Conservation (phyloP, 2,329 filamentous ascomycete genomes). For the Helotiales sp. region DNA sequence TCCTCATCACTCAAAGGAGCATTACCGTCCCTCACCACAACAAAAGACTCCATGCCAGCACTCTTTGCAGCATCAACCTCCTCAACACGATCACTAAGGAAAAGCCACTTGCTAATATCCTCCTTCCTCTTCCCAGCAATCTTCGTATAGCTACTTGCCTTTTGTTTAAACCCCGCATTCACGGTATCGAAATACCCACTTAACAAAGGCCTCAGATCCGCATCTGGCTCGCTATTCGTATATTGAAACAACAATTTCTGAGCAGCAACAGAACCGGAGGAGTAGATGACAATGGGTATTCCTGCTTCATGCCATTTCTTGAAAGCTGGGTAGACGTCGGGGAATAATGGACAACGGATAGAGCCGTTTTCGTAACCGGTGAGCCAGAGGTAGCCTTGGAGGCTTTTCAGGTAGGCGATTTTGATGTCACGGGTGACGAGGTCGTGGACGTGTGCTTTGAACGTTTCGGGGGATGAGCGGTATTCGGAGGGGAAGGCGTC, state of each 20-base stretch:
- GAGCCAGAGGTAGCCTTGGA: slow-evolving; percentile 79
- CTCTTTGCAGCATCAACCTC: slow-evolving; percentile 63
- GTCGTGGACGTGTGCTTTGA: slow-evolving; percentile 68
- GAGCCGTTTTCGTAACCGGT: slow-evolving; percentile 70
- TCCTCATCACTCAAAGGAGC: slow-evolving; percentile 56
- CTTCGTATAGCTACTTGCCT: slow-evolving; percentile 61
- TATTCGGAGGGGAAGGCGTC: slow-evolving; percentile 69
- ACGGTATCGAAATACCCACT: slow-evolving; percentile 76
- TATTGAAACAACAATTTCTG: slow-evolving; percentile 79
- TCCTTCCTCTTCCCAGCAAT: slow-evolving; percentile 39
- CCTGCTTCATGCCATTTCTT: slow-evolving; percentile 55
- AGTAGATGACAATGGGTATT: slow-evolving; percentile 72
- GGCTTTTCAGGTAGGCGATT: slow-evolving; percentile 72
- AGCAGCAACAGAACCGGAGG: slow-evolving; percentile 75
- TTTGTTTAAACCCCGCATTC: slow-evolving; percentile 74
- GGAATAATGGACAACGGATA: slow-evolving; percentile 71
- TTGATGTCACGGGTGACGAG: slow-evolving; percentile 74
- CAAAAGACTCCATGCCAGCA: slow-evolving; percentile 62
- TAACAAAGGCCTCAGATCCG: slow-evolving; percentile 61
- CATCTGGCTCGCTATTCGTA: slow-evolving; percentile 47
- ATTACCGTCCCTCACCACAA: slow-evolving; percentile 71
- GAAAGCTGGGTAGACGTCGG: slow-evolving; percentile 68
- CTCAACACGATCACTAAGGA: slow-evolving; percentile 77
- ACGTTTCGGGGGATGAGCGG: slow-evolving; percentile 55
- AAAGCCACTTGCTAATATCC: slow-evolving; percentile 61